Percentiles rank a stretch among this genome's conserved stretches.
These are phyloP conservation scores for Cucumis cinereus DNA, from an alignment of 306 rosid genomes.

Conservation along the genomic window DNA sequence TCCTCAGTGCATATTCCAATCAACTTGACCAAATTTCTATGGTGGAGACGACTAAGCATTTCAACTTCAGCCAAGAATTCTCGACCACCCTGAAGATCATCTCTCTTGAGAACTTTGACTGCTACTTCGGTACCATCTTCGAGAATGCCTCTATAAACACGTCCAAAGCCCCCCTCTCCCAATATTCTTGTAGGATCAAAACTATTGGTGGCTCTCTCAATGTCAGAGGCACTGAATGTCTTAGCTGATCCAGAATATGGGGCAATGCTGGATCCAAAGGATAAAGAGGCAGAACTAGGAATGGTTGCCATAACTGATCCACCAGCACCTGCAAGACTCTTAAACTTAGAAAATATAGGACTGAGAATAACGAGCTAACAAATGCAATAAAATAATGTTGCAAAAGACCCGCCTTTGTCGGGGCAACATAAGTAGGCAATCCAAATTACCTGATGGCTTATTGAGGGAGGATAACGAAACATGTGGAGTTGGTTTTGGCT, in stretches of 20 bases:
- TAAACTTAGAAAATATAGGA: background rate
- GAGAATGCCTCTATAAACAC: slow-evolving; percentile 68
- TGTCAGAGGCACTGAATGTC: slow-evolving; percentile 62
- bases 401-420: background rate
- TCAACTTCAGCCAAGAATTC: slow-evolving; percentile 96
- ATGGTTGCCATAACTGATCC: slow-evolving; percentile 47
- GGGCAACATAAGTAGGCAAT: background rate
- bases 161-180: slow-evolving; percentile 99
- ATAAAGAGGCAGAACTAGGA: slow-evolving; percentile 53
- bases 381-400: background rate
- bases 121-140: slow-evolving; percentile 78
- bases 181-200: slow-evolving; percentile 55
- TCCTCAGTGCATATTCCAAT: slow-evolving; percentile 81
- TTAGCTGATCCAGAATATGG: slow-evolving; percentile 77
- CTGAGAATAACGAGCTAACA: background rate
- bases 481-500: slow-evolving; percentile 22
- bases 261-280: slow-evolving; percentile 77
- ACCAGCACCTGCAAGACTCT: slow-evolving; percentile 39
- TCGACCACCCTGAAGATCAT: slow-evolving; percentile 91
- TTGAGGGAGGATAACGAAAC: slow-evolving; percentile 30
- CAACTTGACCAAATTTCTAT: slow-evolving; percentile 87
- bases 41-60: slow-evolving; percentile 99
- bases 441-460: slow-evolving; percentile 55
- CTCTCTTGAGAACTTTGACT: slow-evolving; percentile 84
- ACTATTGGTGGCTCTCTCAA: slow-evolving; percentile 62